Evolutionary conservation across 352 stramenopile species (phyloP), one percentile per base, ranked within the genome.

Genomic region (Phytophthora tentaculata): DNA sequence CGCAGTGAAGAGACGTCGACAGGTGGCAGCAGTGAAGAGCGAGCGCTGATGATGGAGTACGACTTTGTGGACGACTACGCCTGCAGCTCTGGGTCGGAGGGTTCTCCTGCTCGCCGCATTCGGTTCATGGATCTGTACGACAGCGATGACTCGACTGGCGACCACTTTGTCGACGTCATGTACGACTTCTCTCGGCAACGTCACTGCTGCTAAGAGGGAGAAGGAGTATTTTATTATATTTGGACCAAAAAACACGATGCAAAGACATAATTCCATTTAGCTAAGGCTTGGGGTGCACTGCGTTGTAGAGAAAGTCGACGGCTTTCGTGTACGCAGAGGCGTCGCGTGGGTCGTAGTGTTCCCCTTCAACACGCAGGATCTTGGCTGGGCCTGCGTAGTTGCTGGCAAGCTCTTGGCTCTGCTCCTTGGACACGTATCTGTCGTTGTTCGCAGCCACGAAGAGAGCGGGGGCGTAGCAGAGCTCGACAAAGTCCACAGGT

Each of bases 1-100:
- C 61, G 62, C 35, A 60, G 28, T 63, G 57, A 49, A 7, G 48
- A 23, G 63, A 80, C 20, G 20, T 62, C 68, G 54, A 41, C 69
- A 32, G 56, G 49, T 23, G n/a, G n/a, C n/a, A 49, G 44, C 23
- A 69, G 59, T 20, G 62, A 62, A 48, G 77, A 86, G 24, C 70
- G 72, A 47, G 71, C 50, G 2, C 61, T 85, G 61, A 76, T 86
- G 45, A 70, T 76, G 53, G 85, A 94, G 66, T 93, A 94, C 64
- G 87, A 95, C 55, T 93, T 94, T 65, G 71, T 94, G 22, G 85
- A 95, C 24, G 88, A 94, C 53, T 91, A 83, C 51, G 32, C 51
- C 3, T 65, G 73, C 45, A 75, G 64, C 52, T 74, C 81, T 23
- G 71, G 68, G 0, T 71, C 77, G 4, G 86, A 91, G 58, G 45